Conservation (phyloP, 1,284 basidiomycete species). For the Trichosporon asahii region DNA sequence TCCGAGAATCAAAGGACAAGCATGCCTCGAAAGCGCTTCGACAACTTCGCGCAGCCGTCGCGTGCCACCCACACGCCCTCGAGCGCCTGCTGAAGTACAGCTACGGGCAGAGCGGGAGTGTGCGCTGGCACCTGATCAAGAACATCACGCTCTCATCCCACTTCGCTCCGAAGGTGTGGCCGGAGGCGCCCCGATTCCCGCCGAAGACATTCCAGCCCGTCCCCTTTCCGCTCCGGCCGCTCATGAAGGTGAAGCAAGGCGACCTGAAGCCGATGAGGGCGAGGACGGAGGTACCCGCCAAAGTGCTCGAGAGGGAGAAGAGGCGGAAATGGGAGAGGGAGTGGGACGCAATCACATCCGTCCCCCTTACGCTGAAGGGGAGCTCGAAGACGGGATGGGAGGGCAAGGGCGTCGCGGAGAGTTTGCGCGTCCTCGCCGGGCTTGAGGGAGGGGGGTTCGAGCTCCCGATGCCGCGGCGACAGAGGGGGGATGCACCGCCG, state of each 20-base stretch:
- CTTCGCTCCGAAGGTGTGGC: background rate
- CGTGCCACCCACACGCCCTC: slow-evolving; percentile 42
- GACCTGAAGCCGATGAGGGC: background rate
- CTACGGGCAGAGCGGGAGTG: slow-evolving; percentile 9
- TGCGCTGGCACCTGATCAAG: slow-evolving; percentile 25
- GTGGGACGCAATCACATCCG: slow-evolving; percentile 13
- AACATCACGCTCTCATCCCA: slow-evolving; percentile 16
- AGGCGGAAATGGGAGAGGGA: slow-evolving; percentile 5
- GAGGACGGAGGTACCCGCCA: background rate
- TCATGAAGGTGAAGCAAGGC: background rate
- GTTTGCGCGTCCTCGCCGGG: slow-evolving; percentile 30
- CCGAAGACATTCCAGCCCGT: slow-evolving; percentile 16
- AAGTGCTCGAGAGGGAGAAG: background rate
- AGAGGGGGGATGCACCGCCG: background rate
- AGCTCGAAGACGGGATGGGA: slow-evolving; percentile 21
- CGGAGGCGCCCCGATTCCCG: slow-evolving; percentile 10
- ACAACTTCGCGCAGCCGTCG: slow-evolving; percentile 36
- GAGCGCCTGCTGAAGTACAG: slow-evolving; percentile 22
- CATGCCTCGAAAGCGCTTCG: slow-evolving; percentile 27
- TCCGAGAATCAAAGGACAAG: background rate
- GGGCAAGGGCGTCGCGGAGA: slow-evolving; percentile 16
- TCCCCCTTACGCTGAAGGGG: slow-evolving; percentile 29
- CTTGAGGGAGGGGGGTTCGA: slow-evolving; percentile 10
- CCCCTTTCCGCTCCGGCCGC: slow-evolving; percentile 6
- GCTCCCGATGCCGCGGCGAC: background rate